A percentile compares a stretch with the other conserved stretches of the same genome.
Evolutionary conservation across 1,284 basidiomycete genomes (phyloP).

Genomic region (Crepidotus sp.): DNA sequence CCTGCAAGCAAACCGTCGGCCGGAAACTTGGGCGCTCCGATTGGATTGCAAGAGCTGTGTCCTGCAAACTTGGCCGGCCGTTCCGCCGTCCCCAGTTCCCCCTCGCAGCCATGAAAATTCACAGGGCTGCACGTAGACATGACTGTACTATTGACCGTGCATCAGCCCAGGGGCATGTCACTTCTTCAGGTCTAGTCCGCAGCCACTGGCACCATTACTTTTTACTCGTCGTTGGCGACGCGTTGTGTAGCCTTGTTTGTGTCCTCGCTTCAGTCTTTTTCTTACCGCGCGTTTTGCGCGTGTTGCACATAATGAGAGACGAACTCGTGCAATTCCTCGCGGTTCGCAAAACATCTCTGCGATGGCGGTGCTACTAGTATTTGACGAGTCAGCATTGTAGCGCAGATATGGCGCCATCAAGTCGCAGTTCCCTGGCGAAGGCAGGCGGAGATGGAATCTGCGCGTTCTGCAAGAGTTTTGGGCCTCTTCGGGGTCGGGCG

Average conservation of each 20-base stretch:
- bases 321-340: slow-evolving; percentile 20
- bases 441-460: slow-evolving; percentile 33
- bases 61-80: neutral
- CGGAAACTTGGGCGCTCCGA: neutral
- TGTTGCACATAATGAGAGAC: slow-evolving; percentile 6
- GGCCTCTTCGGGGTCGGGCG: slow-evolving; percentile 18
- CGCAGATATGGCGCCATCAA: slow-evolving; percentile 22
- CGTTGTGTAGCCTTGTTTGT: slow-evolving; percentile 8
- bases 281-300: neutral
- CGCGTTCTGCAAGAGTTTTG: slow-evolving; percentile 36
- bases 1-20: neutral
- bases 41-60: neutral
- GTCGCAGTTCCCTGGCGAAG: slow-evolving; percentile 29
- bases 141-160: too few species aligned
- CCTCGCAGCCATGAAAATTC: too few species aligned
- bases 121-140: too few species aligned
- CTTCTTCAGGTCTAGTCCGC: too few species aligned
- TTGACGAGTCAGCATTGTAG: slow-evolving; percentile 6
- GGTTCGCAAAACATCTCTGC: slow-evolving; percentile 18
- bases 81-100: too few species aligned
- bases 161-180: too few species aligned
- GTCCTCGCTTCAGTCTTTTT: neutral
- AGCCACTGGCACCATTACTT: too few species aligned
- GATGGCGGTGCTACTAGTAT: neutral
- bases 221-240: neutral